Evolutionary conservation across 106 monocot species (phyloP), one percentile per base, ranked within the genome.

Genomic region (Xerophyta viscosa): DNA sequence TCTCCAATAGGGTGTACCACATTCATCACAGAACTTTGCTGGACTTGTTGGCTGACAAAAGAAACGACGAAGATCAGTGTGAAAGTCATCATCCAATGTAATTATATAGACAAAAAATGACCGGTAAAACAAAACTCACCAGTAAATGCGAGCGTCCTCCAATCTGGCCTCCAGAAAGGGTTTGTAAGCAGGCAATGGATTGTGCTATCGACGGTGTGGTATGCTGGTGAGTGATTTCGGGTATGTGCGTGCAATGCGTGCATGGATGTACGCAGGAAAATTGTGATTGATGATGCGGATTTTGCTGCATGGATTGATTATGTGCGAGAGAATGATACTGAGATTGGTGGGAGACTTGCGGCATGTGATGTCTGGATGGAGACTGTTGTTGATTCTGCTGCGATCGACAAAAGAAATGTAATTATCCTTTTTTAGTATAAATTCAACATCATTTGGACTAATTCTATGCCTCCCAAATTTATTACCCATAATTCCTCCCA

Each of bases 11-110:
- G 92, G 83, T 12, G 71, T 64, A 24, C 92, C 87, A 66, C 92
- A 92, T 83, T 87, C 81, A 37, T 92, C 92, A 50, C 87, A 92
- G 39, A 80, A 92, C 50, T 92, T 92, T 29, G 92, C 77, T 15
- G 74, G 87, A 24, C 76, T 68, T 27, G 80, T 80, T 2, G 83
- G 79, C 87, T 87, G 87, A 66, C 66, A 68, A 14, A 59, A 8
- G 30, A 56, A 52, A 42, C 19, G 14, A n/a, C n/a, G n/a, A n/a
- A n/a, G n/a, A n/a, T n/a, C n/a, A n/a, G n/a, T n/a, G n/a, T n/a
- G n/a, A n/a, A n/a, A n/a, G n/a, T n/a, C n/a, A n/a, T n/a, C n/a
- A n/a, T n/a, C 14, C 22, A 24, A 25, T 39, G 6, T 39, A 39
- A 39, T 39, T 39, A 39, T 10, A 12, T 24, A 12, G 43, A 46